Base-by-base conservation (phyloP, 1,284 basidiomycete species). In the Leucoagaricus sp. region DNA sequence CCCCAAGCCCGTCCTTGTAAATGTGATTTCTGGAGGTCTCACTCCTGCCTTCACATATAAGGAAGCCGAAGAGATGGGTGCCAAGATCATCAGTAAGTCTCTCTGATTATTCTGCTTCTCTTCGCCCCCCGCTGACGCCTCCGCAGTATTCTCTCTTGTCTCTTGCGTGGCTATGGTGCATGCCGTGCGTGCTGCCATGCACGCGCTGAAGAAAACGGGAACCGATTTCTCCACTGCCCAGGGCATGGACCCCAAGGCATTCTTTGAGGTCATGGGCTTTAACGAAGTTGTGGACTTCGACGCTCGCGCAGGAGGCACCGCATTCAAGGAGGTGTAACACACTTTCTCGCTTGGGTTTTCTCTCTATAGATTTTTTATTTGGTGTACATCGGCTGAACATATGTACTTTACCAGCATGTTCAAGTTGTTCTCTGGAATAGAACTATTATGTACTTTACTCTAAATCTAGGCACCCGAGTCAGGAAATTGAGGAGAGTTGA, bases 181-280 rank as follows among this genome's bases (percentile, higher is more conserved):
- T 61, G 85, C 80, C 17, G 80, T 87, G 52, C 83, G 86, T 47
- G 83, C 83, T 3, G 86, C 87, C 2, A 88, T 89, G 85, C 78
- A 77, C 15, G 82, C 84, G 1, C 72, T 89, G 31, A 87, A 83
- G 73, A 87, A 87, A 74, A 89, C 86, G 0, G 87, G 87, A 19
- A 89, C 86, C 10, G 87, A 89, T 67, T 86, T 83, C 63, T 65
- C 72, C n/a, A 82, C 84, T 23, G 61, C 63, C 2, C 53, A 62
- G 28, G 61, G 58, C n/a, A 64, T 64, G 63, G 61, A 64, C 45
- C 63, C 63, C 4, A 64, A 61, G 48, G 55, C 59, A 33, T 64
- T 64, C 58, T 64, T 64, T 31, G 57, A 61, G 46, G 59, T 64
- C 40, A 64, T 64, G 63, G 63, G 63, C 51, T 26, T 59, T 10